These are phyloP conservation scores for Luzula sylvatica DNA, from an alignment of 176 grass and related monocot species.

Conservation along the genomic window DNA sequence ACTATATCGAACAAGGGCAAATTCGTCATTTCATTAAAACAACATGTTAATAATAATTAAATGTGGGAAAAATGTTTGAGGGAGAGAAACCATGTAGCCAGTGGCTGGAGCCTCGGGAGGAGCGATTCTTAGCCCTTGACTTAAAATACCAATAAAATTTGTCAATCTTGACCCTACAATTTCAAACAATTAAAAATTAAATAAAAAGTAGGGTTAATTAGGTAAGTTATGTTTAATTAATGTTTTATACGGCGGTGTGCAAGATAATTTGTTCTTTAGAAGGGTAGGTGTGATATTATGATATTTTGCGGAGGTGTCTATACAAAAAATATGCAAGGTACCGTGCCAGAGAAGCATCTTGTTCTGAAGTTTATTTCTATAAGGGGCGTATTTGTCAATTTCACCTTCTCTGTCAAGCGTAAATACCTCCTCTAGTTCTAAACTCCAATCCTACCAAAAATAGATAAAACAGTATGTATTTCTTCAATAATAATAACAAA, in stretches of 20 bases:
- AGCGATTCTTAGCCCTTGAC: constrained; percentile 93
- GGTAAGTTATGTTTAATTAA: background rate
- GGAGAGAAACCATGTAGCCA: constrained; percentile 71
- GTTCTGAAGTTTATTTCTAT: constrained; percentile 63
- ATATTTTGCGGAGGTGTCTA: no score
- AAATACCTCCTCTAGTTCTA: constrained; percentile 93
- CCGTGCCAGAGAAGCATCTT: constrained; percentile 99
- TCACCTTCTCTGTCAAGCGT: constrained; percentile 80
- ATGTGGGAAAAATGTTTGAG: constrained; percentile 15
- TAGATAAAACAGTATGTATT: constrained; percentile 2
- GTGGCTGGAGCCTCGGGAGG: constrained; percentile 86
- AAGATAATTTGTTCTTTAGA: no score
- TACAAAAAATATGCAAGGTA: constrained; percentile 23
- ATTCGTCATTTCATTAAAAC: constrained; percentile 20
- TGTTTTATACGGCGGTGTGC: no score
- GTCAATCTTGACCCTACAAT: constrained; percentile 88
- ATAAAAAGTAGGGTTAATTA: no score
- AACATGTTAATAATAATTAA: background rate
- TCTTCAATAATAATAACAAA: no score
- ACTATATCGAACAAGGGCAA: constrained; percentile 41
- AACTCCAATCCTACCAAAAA: constrained; percentile 62
- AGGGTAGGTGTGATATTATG: no score
- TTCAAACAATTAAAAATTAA: no score
- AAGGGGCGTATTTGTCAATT: constrained; percentile 55
- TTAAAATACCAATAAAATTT: constrained; percentile 91